Conservation (phyloP, 495 filamentous ascomycete genomes). For the Thermothielavioides terrestris region DNA sequence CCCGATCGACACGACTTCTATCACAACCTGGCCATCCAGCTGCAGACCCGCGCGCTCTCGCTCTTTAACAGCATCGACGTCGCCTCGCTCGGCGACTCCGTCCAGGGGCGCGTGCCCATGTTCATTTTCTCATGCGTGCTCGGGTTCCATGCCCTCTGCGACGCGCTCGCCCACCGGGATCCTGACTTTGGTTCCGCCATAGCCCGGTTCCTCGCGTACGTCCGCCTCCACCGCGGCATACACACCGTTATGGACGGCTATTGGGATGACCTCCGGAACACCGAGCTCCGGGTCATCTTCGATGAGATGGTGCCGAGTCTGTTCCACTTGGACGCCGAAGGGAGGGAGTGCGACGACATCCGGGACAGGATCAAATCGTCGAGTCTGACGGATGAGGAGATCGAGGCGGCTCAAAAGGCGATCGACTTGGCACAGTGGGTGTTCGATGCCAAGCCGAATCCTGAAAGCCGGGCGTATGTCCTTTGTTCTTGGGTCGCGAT, state of each 20-base stretch:
- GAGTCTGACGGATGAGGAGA: neutral
- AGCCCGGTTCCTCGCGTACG: conserved; percentile 31
- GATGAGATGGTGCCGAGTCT: conserved; percentile 10
- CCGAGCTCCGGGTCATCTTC: conserved; percentile 19
- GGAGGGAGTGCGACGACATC: conserved; percentile 22
- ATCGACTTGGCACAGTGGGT: conserved; percentile 20
- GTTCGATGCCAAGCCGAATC: conserved; percentile 14
- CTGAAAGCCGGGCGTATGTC: conserved; percentile 4
- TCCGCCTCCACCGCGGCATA: conserved; percentile 41
- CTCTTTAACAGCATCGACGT: conserved; percentile 36
- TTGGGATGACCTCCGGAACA: conserved; percentile 15
- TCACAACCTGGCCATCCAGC: conserved; percentile 36
- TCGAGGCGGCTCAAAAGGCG: conserved; percentile 7
- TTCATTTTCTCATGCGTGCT: conserved; percentile 44
- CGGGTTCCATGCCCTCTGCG: conserved; percentile 41
- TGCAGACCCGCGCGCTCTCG: conserved; percentile 40
- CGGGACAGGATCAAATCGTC: conserved; percentile 2
- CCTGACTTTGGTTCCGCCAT: conserved; percentile 31
- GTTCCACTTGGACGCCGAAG: conserved; percentile 9
- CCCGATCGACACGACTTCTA: conserved; percentile 30
- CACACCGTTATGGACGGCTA: conserved; percentile 19
- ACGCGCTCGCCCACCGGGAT: conserved; percentile 26
- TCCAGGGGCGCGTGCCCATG: conserved; percentile 33
- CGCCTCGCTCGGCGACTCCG: conserved; percentile 7
- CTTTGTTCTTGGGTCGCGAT: conserved; percentile 19